Evolutionary conservation across 2,329 filamentous ascomycete species (phyloP).

Genomic region (Cladosporium sp.): DNA sequence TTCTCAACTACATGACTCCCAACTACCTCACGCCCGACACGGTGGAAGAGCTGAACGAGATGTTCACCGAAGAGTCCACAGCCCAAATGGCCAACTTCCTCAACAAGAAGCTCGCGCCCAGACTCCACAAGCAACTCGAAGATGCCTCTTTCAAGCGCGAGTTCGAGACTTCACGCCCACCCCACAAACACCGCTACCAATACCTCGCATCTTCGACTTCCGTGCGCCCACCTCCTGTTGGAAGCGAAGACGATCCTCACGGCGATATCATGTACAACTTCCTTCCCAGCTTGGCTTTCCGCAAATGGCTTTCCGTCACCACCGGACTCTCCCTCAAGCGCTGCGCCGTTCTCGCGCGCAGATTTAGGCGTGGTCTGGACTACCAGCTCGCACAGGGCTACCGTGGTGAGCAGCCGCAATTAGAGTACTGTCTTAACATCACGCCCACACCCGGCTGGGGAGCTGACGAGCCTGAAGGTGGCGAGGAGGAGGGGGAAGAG

Average conservation of each 20-base stretch:
- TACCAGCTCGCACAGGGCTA: conserved; percentile 91
- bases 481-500: conserved; percentile 32
- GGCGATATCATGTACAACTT: conserved; percentile 76
- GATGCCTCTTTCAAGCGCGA: conserved; percentile 38
- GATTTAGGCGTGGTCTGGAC: conserved; percentile 81
- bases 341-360: conserved; percentile 73
- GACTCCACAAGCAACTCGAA: conserved; percentile 67
- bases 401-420: conserved; percentile 62
- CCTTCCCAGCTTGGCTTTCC: conserved; percentile 79
- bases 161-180: conserved; percentile 60
- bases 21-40: conserved; percentile 90
- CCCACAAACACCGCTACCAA: conserved; percentile 91
- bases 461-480: conserved; percentile 54
- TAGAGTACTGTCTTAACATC: conserved; percentile 83
- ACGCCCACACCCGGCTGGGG: conserved; percentile 86
- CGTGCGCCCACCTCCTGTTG: conserved; percentile 37
- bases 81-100: conserved; percentile 78
- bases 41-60: conserved; percentile 71
- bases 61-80: conserved; percentile 77
- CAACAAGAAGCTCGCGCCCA: conserved; percentile 67
- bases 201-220: conserved; percentile 50
- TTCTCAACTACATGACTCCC: conserved; percentile 84
- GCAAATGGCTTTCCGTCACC: conserved; percentile 80
- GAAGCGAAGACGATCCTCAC: conserved; percentile 48
- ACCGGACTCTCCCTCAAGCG: conserved; percentile 70